Base-by-base conservation (phyloP, 2,329 filamentous ascomycete genomes). In the Trichoderma pleuroti region DNA sequence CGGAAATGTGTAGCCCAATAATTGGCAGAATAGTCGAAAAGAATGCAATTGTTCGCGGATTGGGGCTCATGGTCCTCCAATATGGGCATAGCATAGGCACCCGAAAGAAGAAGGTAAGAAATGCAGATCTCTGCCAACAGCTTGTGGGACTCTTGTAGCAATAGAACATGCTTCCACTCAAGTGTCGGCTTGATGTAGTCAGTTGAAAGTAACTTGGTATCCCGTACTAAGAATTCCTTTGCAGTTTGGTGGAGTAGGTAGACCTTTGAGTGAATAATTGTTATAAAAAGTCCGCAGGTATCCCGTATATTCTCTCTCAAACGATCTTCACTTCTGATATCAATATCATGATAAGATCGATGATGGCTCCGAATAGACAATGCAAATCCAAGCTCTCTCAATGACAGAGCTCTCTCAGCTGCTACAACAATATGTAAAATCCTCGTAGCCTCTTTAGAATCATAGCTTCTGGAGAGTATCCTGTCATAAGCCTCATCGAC, bases 241-340 rank as follows among this genome's bases (percentile, higher is more conserved):
- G 73, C 75, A 0, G 74, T 76, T 34, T 76, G 73, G 34, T 77
- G 75, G 21, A 77, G 59, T 0, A 77, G 68, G 34, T 76, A 76
- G 7, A 77, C 54, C 42, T 36, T 74, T 1, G 70, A 72, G 30
- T 73, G 68, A 9, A 59, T 70, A 3, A 76, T 21, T 0, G 67
- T 72, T 11, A 77, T 56, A 14, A 82, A 81, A 8, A 80, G 78
- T 26, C 80, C 76, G 65, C 79, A 82, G 0, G 72, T 66, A 3
- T 77, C 71, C 21, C 78, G 67, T 16, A 78, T 72, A 10, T 71
- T 60, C 5, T 62, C 14, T 3, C 52, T 26, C 30, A 76, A 72
- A 1, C 72, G 72, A 0, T 62, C 36, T 7, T 73, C 70, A 16
- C 21, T 11, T 36, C 54, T 62, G 0, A 70, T 14, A 1, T 71